Evolutionary conservation across 1,284 basidiomycete species (phyloP).

Genomic region (Exobasidium cylindrosporum): DNA sequence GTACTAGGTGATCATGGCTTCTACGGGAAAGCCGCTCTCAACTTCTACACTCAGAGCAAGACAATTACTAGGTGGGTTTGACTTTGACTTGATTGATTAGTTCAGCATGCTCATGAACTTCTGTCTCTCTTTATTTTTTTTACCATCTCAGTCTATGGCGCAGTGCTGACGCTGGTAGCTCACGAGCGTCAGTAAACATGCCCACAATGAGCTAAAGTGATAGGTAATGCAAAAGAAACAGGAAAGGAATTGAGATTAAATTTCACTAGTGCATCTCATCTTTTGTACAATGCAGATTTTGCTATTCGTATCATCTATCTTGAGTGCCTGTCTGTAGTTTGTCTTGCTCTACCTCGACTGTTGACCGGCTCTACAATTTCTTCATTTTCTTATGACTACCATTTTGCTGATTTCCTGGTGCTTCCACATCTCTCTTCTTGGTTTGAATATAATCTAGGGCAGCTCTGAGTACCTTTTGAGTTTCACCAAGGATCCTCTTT

Average conservation of each 20-base stretch:
- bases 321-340: too few relatives aligned
- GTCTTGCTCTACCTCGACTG: too few relatives aligned
- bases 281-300: too few relatives aligned
- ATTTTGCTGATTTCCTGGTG: neutral
- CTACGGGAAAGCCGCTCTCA: slow-evolving; percentile 42
- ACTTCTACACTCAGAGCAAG: slow-evolving; percentile 48
- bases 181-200: slow-evolving; percentile 42
- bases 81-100: neutral
- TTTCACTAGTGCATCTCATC: too few relatives aligned
- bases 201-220: slow-evolving; percentile 35
- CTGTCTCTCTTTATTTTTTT: slow-evolving; percentile 12
- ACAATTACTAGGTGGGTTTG: slow-evolving; percentile 22
- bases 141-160: slow-evolving; percentile 38
- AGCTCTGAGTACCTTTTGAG: neutral
- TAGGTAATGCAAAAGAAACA: too few relatives aligned
- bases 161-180: slow-evolving; percentile 31
- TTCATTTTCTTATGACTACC: neutral
- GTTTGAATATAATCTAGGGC: neutral
- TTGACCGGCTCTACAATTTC: neutral
- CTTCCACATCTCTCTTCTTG: neutral
- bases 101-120: neutral
- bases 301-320: too few relatives aligned
- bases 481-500: slow-evolving; percentile 26
- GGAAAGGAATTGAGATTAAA: too few relatives aligned
- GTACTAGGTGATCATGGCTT: slow-evolving; percentile 65